Evolutionary conservation across 495 filamentous ascomycete genomes (phyloP), one percentile per base, ranked within the genome.

Genomic region (Paragyromitra xinjiangensis): DNA sequence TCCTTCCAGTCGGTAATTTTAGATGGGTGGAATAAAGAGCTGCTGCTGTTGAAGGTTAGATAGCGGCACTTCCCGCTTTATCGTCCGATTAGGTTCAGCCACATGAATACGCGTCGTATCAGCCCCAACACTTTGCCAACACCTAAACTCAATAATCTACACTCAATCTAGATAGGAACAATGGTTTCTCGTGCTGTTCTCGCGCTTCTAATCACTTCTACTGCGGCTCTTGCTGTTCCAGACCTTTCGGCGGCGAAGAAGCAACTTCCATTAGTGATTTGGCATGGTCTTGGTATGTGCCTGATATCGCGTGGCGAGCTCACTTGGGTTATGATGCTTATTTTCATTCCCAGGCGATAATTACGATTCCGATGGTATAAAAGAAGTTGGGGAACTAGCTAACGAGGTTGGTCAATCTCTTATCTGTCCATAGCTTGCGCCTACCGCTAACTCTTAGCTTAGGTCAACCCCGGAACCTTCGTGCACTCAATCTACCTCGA

Each of bases 401-500:
- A 88, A 93, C 48, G 82, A 69, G 29, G 76, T 74, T n/a, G 22
- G 69, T 11, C 65, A 14, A 11, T 45, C 42, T 22, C 39, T 75
- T 26, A 19, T 34, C 5, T 7, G n/a, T 1, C 11, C 50, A 12
- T 67, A 9, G 3, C 37, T 42, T n/a, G 22, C 19, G 19, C 29
- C 14, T 37, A 8, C 26, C 3, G 63, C 72, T 78, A 45, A 79
- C 65, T 24, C 51, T 3, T 40, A 9, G 1, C 4, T 16, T 26
- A 89, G 62, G 84, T 88, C 61, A 91, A 97, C 85, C 94, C 94
- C 12, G 92, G 91, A 58, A 97, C 94, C 6, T 90, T 92, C 82
- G 90, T 94, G 11, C 92, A 98, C 87, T 87, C 90, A 76, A 89
- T 98, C 82, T 91, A 88, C 29, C 89, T 98, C 6, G 90, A 88